phyloP scores from a whole-genome alignment of 305 asterid species.

The Solanum hybrid region DNA sequence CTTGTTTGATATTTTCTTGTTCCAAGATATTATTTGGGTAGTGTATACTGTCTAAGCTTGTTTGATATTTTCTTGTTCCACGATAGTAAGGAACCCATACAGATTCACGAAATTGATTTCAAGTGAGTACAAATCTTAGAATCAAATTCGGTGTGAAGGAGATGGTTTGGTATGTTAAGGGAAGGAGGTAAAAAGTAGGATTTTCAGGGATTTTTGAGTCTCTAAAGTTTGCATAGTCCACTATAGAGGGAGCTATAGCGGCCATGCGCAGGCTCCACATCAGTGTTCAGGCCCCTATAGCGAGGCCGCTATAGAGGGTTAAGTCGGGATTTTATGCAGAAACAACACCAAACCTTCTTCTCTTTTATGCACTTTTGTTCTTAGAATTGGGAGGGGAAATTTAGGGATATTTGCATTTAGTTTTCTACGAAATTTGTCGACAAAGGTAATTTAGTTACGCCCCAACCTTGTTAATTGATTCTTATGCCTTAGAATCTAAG shows the following conservation, averaged over 20 bases:
- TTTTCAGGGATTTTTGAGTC: not conserved
- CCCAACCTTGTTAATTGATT: not conserved
- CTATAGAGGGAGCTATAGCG: not conserved
- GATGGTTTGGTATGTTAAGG: not conserved
- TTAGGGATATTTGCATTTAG: not conserved
- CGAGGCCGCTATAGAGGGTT: not conserved
- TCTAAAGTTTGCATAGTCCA: not conserved
- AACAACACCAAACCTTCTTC: not conserved
- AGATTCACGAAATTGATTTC: not conserved
- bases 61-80: no score
- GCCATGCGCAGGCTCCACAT: not conserved
- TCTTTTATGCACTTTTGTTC: not conserved
- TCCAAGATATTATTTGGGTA: not conserved
- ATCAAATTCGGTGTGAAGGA: not conserved
- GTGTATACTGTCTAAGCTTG: not conserved
- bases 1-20: no score
- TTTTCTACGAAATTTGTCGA: not conserved
- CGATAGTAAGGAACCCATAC: not conserved
- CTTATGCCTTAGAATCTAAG: not conserved
- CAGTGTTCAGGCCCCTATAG: not conserved
- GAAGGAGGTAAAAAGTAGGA: not conserved
- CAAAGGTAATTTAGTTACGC: not conserved
- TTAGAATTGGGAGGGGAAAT: not conserved
- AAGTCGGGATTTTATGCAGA: not conserved
- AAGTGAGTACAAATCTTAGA: not conserved